phyloP scores from a whole-genome alignment of 2,329 filamentous ascomycete species.

The Nigrograna mackinnonii region DNA sequence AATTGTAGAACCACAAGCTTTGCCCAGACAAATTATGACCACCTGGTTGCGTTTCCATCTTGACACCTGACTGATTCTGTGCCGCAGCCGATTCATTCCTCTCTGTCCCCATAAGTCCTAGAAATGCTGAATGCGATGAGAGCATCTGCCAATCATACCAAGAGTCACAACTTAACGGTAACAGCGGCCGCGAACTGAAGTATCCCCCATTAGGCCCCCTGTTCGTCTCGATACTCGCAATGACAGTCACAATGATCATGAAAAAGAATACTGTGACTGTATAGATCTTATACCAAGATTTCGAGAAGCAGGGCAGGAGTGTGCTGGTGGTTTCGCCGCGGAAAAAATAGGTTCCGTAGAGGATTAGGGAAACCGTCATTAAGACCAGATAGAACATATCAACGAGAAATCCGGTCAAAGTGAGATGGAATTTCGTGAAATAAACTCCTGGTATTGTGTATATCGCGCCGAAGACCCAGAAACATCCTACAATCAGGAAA shows the following conservation, averaged over 20 bases:
- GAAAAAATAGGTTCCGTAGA: conserved; percentile 1
- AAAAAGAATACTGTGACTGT: conserved; percentile 1
- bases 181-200: conserved; percentile 1
- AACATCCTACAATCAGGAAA: background rate
- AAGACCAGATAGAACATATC: conserved; percentile 3
- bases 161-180: background rate
- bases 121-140: background rate
- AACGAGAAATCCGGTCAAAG: background rate
- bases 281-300: conserved; percentile 9
- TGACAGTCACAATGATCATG: background rate
- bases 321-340: conserved; percentile 3
- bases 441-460: background rate
- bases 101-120: background rate
- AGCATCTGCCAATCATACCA: background rate
- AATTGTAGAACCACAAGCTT: background rate
- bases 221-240: conserved; percentile 11
- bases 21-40: too few species aligned
- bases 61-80: too few species aligned
- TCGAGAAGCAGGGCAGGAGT: conserved; percentile 3
- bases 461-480: background rate
- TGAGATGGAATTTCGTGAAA: background rate
- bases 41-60: too few species aligned
- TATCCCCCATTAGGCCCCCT: conserved; percentile 5
- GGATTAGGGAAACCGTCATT: conserved; percentile 2
- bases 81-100: background rate